Evolutionary conservation across 1,284 basidiomycete genomes (phyloP).

Genomic region (Ceratobasidium sp.): DNA sequence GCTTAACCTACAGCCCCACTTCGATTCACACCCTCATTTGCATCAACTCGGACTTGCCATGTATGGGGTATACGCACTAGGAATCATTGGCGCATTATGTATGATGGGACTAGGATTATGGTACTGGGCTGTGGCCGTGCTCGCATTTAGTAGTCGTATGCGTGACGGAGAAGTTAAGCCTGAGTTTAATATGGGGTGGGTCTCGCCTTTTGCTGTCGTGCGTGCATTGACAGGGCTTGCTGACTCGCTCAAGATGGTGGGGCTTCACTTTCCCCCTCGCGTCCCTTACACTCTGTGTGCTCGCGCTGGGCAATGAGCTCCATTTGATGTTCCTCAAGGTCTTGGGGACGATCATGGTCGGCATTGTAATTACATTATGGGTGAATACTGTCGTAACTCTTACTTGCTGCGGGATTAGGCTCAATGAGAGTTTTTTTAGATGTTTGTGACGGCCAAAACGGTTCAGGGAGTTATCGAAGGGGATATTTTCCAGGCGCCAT

Average conservation of each 20-base stretch:
- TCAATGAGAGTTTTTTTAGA: neutral
- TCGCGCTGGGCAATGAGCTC: constrained; percentile 27
- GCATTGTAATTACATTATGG: constrained; percentile 35
- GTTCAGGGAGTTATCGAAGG: constrained; percentile 26
- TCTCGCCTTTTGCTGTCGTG: neutral
- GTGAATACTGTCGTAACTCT: constrained; percentile 4
- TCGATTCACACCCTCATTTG: constrained; percentile 17
- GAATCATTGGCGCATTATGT: constrained; percentile 30
- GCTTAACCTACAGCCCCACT: constrained; percentile 16
- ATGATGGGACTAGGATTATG: constrained; percentile 35
- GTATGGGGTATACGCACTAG: constrained; percentile 15
- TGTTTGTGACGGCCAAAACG: constrained; percentile 22
- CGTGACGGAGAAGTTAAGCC: constrained; percentile 34
- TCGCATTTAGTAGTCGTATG: constrained; percentile 33
- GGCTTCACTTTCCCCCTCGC: constrained; percentile 35
- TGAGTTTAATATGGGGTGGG: constrained; percentile 36
- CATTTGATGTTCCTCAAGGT: constrained; percentile 37
- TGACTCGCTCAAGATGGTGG: constrained; percentile 19
- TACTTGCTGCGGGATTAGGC: neutral
- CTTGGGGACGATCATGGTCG: constrained; percentile 35
- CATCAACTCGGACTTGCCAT: constrained; percentile 2
- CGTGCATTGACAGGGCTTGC: neutral
- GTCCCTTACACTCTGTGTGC: constrained; percentile 30
- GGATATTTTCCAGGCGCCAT: constrained; percentile 30
- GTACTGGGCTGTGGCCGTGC: constrained; percentile 33